Base-by-base conservation (phyloP, 164 flowering plant genomes). In the Piper betle region DNA sequence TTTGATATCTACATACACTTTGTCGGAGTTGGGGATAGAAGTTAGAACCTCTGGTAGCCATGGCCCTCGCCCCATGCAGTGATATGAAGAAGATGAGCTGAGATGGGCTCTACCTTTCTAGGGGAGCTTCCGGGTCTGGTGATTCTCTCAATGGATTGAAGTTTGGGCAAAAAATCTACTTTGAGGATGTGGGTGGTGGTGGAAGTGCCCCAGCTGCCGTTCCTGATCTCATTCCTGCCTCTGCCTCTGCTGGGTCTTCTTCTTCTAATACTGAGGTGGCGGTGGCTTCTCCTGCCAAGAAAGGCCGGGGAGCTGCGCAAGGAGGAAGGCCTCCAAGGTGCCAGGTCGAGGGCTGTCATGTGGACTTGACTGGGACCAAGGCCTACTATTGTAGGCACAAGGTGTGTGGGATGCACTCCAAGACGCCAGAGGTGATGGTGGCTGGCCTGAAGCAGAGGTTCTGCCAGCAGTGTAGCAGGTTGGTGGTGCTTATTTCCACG, bases 391-490 rank as follows among this genome's bases (percentile, higher is more conserved):
- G 92, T 2, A 88, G 88, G 86, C 97, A 91, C 61, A 91, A 84
- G 70, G 97, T 91, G 13, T 91, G 97, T 75, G 78, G 78, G 18
- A 71, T 77, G 77, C 97, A 91, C 66, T 91, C 97, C 3, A 91
- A 88, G 71, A 74, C 88, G 39, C 76, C 90, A 8, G 75, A 59
- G 57, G 97, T 91, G 40, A 70, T 75, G 71, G 96, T 85, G 62
- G 78, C 71, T 37, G 91, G 96, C 17, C 38, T 81, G 54, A 80
- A 87, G 66, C 91, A 87, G 75, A 78, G 95, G 73, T 87, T 87
- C 69, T 87, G 90, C 73, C 95, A 87, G 69, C 95, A 87, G 81
- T 87, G 91, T 68, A 87, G 91, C 85, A 84, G 91, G 91, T 87
- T 65, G 61, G 75, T 58, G 55, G 11, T 39, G 33, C 20, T 58